Evolutionary conservation across 208 protist species (phyloP).

Genomic region (Wallacemonas sp.): DNA sequence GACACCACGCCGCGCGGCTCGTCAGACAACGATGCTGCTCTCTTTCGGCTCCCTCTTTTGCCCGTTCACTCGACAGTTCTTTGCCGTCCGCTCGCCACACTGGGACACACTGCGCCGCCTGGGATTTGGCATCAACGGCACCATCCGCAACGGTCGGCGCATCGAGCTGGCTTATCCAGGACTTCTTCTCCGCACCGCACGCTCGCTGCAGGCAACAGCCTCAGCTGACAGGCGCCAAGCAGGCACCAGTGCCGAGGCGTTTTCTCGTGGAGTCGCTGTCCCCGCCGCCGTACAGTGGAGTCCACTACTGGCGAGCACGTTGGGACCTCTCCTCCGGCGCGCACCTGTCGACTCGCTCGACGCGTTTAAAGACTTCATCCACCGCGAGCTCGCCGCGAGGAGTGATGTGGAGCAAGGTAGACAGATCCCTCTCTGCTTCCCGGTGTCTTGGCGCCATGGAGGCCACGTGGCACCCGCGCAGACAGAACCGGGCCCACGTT

Average conservation of each 20-base stretch:
- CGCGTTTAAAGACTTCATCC: slow-evolving; percentile 7
- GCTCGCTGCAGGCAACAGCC: slow-evolving; percentile 19
- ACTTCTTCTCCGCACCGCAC: slow-evolving; percentile 28
- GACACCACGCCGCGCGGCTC: slow-evolving; percentile 4
- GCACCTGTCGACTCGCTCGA: slow-evolving; percentile 23
- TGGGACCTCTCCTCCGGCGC: slow-evolving; percentile 35
- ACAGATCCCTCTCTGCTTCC: background rate
- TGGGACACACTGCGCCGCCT: slow-evolving; percentile 41
- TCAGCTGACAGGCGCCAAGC: background rate
- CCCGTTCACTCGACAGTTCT: slow-evolving; percentile 58
- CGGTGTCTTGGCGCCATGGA: background rate
- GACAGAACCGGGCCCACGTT: too few species aligned
- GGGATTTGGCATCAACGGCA: slow-evolving; percentile 42
- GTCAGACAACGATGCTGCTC: slow-evolving; percentile 1
- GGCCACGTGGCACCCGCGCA: background rate
- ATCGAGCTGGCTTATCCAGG: slow-evolving; percentile 26
- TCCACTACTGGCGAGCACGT: slow-evolving; percentile 26
- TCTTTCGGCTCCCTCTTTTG: slow-evolving; percentile 44
- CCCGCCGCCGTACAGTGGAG: slow-evolving; percentile 32
- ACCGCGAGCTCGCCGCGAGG: background rate
- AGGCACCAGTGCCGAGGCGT: background rate
- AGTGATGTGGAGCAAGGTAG: background rate
- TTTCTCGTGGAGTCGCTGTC: background rate
- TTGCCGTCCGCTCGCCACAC: slow-evolving; percentile 48
- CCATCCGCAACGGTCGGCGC: slow-evolving; percentile 24